These are phyloP conservation scores for Citrus medica DNA, from an alignment of 345 rosid species.

Conservation along the genomic window DNA sequence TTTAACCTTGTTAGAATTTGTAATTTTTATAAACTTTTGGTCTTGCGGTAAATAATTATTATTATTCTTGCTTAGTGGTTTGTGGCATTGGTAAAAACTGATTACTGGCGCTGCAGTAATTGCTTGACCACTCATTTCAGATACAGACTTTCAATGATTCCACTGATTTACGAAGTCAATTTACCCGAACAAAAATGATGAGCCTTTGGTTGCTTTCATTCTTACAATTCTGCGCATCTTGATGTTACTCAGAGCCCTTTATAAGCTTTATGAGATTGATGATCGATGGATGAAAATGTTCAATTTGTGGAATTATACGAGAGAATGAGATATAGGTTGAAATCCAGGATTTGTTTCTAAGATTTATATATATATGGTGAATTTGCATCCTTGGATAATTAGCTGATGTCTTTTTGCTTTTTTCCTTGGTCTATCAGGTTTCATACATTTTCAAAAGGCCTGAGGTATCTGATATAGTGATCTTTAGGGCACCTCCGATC, in stretches of 20 bases:
- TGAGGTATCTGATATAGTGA: conserved; percentile 77
- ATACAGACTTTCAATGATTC: too few species aligned
- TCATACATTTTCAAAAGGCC: conserved; percentile 81
- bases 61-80: neutral
- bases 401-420: neutral
- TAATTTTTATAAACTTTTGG: neutral
- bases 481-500: conserved; percentile 84
- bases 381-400: neutral
- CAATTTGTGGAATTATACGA: neutral
- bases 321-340: neutral
- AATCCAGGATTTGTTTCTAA: too few species aligned
- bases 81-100: neutral
- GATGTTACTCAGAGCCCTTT: neutral
- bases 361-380: neutral
- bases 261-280: neutral
- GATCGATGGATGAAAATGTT: neutral
- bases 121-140: too few species aligned
- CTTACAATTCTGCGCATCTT: neutral
- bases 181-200: neutral
- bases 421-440: conserved; percentile 40
- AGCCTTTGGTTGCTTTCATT: neutral
- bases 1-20: neutral
- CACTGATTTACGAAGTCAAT: neutral
- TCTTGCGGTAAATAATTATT: too few species aligned
- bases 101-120: too few species aligned